Conservation (phyloP, 1,139 yeast species). For the Suhomyces kunorum region DNA sequence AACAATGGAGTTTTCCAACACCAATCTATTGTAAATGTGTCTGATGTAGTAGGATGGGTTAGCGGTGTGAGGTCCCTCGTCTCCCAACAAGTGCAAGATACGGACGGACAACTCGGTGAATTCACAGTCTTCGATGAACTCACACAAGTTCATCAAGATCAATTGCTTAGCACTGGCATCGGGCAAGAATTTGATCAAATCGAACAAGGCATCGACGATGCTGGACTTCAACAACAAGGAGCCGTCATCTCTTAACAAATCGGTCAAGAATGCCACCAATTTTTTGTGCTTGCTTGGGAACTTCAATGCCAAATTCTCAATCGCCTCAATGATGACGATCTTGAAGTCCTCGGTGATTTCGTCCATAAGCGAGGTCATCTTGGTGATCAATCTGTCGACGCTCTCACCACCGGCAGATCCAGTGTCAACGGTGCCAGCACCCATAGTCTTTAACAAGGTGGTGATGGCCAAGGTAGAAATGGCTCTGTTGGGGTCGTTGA, state of each 20-base stretch:
- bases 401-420: conserved; percentile 52
- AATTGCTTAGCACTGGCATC: conserved; percentile 70
- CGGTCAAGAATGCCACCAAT: conserved; percentile 80
- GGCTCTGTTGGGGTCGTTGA: conserved; percentile 85
- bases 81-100: conserved; percentile 86
- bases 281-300: conserved; percentile 89
- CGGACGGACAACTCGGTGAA: conserved; percentile 90
- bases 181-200: conserved; percentile 84
- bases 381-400: conserved; percentile 85
- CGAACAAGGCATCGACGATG: conserved; percentile 89
- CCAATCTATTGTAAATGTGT: conserved; percentile 95
- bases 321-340: conserved; percentile 91
- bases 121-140: conserved; percentile 97
- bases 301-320: conserved; percentile 86
- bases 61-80: conserved; percentile 86
- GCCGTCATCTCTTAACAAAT: conserved; percentile 88
- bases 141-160: conserved; percentile 88
- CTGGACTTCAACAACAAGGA: conserved; percentile 81
- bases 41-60: conserved; percentile 92
- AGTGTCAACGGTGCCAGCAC: conserved; percentile 52
- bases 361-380: conserved; percentile 85
- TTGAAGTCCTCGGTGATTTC: conserved; percentile 96
- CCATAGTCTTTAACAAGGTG: conserved; percentile 91
- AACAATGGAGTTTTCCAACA: conserved; percentile 89
- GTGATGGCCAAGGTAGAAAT: conserved; percentile 99